These are phyloP conservation scores for Apiospora pterosperma DNA, from an alignment of 2,329 filamentous ascomycete species.

Conservation along the genomic window DNA sequence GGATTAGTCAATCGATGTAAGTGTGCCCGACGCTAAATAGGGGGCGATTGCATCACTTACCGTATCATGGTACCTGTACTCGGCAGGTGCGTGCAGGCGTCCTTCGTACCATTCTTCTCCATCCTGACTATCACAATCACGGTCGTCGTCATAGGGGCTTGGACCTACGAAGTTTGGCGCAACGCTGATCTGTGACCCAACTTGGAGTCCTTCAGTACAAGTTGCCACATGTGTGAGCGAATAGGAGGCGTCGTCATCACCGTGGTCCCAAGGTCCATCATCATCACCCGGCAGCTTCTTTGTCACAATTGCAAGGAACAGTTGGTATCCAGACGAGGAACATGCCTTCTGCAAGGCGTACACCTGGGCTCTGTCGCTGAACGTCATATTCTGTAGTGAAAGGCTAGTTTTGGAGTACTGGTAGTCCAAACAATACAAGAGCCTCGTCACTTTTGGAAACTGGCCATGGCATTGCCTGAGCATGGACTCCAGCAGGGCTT, in stretches of 20 bases:
- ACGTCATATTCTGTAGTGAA: conserved; percentile 19
- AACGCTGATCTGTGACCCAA: neutral
- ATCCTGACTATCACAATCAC: conserved; percentile 12
- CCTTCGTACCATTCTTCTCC: conserved; percentile 14
- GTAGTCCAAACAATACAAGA: conserved; percentile 20
- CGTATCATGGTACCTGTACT: conserved; percentile 15
- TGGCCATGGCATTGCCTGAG: conserved; percentile 11
- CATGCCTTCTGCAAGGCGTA: conserved; percentile 13
- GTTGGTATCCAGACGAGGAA: conserved; percentile 8
- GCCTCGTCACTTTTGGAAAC: neutral
- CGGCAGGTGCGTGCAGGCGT: conserved; percentile 12
- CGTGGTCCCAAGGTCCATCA: neutral
- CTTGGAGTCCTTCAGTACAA: conserved; percentile 6
- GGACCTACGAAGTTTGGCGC: conserved; percentile 9
- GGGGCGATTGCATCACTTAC: conserved; percentile 9
- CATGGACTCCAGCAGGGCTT: neutral
- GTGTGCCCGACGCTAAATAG: neutral
- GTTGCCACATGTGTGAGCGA: conserved; percentile 8
- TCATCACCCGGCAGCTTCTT: neutral
- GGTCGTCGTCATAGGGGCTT: neutral
- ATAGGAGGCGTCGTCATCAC: neutral
- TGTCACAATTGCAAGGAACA: conserved; percentile 19
- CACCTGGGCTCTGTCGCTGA: conserved; percentile 16
- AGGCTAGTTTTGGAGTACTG: conserved; percentile 19
- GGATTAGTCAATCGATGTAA: neutral